Conservation (phyloP, 805 yeast species). For the Candida koratica region DNA sequence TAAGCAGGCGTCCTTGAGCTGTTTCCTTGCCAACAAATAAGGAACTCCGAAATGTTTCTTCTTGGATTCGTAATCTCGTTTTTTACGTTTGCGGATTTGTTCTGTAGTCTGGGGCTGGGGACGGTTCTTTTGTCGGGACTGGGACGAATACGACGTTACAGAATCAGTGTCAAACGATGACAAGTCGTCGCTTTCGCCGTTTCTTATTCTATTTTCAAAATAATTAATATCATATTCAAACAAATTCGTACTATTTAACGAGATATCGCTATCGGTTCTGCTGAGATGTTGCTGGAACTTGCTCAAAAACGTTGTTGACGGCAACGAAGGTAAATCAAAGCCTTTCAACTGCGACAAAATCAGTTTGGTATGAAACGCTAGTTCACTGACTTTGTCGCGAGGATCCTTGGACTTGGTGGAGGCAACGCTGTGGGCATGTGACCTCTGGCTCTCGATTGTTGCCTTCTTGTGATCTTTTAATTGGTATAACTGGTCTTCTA, state of each 20-base stretch:
- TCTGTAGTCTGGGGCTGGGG: slow-evolving; percentile 16
- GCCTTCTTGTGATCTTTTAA: slow-evolving; percentile 48
- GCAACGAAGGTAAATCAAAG: slow-evolving; percentile 41
- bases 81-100: slow-evolving; percentile 23
- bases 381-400: slow-evolving; percentile 20
- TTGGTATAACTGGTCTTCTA: slow-evolving; percentile 68
- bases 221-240: slow-evolving; percentile 28
- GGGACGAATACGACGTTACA: background rate
- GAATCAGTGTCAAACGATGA: slow-evolving; percentile 10
- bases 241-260: slow-evolving; percentile 11
- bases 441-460: slow-evolving; percentile 9
- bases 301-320: slow-evolving; percentile 30
- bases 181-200: slow-evolving; percentile 21
- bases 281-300: slow-evolving; percentile 11
- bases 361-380: slow-evolving; percentile 27
- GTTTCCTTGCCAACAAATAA: slow-evolving; percentile 60
- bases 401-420: slow-evolving; percentile 6
- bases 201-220: slow-evolving; percentile 37
- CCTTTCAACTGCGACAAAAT: slow-evolving; percentile 22
- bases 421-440: background rate
- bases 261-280: slow-evolving; percentile 11
- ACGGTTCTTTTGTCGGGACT: background rate
- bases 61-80: slow-evolving; percentile 47
- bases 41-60: slow-evolving; percentile 44
- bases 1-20: slow-evolving; percentile 61